Evolutionary conservation across 1,284 basidiomycete genomes (phyloP).

Genomic region (Heliocybe sulcata): DNA sequence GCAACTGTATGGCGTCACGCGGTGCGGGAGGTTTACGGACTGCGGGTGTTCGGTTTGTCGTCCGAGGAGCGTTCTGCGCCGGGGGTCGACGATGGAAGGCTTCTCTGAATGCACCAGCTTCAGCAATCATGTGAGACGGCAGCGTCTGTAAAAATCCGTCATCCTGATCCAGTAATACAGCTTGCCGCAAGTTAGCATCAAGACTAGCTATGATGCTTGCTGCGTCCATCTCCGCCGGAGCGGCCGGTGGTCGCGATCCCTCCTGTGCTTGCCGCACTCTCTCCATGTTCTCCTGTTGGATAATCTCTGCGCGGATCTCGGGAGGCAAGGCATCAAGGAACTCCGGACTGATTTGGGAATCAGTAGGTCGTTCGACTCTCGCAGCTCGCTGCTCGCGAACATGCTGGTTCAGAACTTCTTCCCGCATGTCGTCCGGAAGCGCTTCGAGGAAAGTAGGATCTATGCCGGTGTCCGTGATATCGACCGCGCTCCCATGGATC

Average conservation of each 20-base stretch:
- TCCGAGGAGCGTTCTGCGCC: slow-evolving; percentile 6
- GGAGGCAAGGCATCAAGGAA: slow-evolving; percentile 96
- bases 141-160: slow-evolving; percentile 76
- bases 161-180: slow-evolving; percentile 82
- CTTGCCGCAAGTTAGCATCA: slow-evolving; percentile 79
- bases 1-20: slow-evolving; percentile 89
- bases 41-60: slow-evolving; percentile 20
- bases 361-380: slow-evolving; percentile 61
- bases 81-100: slow-evolving; percentile 31
- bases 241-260: slow-evolving; percentile 26
- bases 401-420: slow-evolving; percentile 97
- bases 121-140: slow-evolving; percentile 79
- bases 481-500: slow-evolving; percentile 90
- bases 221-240: slow-evolving; percentile 71
- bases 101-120: slow-evolving; percentile 66
- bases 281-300: slow-evolving; percentile 90
- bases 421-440: slow-evolving; percentile 96
- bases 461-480: slow-evolving; percentile 98
- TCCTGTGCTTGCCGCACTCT: slow-evolving; percentile 53
- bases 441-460: slow-evolving; percentile 98
- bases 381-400: slow-evolving; percentile 86
- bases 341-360: slow-evolving; percentile 88
- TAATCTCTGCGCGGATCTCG: slow-evolving; percentile 93
- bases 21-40: slow-evolving; percentile 44
- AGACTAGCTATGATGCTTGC: slow-evolving; percentile 85